A percentile compares a stretch with the other conserved stretches of the same genome.
These are phyloP conservation scores for Lichtheimia hyalospora DNA, from an alignment of 371 early-diverging fungal genomes.

Conservation along the genomic window DNA sequence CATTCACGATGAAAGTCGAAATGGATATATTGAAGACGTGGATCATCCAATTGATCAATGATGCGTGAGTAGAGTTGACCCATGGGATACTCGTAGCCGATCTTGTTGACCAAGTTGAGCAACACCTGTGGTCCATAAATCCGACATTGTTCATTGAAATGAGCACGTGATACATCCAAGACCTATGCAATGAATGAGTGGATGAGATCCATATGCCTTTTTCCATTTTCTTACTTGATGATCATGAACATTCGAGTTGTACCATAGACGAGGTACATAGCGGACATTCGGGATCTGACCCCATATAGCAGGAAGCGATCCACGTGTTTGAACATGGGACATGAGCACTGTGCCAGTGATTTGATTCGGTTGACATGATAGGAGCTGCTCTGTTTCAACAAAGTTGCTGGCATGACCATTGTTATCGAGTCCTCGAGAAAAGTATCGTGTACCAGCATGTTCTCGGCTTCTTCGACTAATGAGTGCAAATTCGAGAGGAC, in stretches of 20 bases:
- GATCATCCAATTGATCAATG: conserved; percentile 49
- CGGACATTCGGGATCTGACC: conserved; percentile 84
- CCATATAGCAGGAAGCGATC: conserved; percentile 98
- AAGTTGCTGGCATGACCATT: conserved; percentile 94
- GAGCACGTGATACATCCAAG: conserved; percentile 53
- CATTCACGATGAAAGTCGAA: conserved; percentile 98
- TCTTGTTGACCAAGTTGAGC: conserved; percentile 89
- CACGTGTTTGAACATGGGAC: conserved; percentile 92
- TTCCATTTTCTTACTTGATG: conserved; percentile 16
- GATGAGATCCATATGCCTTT: too few species aligned
- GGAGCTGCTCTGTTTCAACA: conserved; percentile 97
- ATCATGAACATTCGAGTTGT: conserved; percentile 46
- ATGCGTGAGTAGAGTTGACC: conserved; percentile 69
- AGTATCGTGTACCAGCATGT: conserved; percentile 86
- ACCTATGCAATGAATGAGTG: too few species aligned
- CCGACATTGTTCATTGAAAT: conserved; percentile 68
- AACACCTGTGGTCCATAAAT: conserved; percentile 78
- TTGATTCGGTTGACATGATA: conserved; percentile 26
- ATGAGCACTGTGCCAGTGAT: conserved; percentile 31
- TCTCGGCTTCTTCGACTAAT: conserved; percentile 79
- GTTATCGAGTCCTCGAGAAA: conserved; percentile 91
- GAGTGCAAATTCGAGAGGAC: conserved; percentile 70
- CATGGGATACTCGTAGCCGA: conserved; percentile 83
- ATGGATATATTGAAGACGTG: conserved; percentile 70
- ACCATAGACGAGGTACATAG: conserved; percentile 85